Conservation (phyloP, 2,329 filamentous ascomycete species). For the Colletotrichum sp. region DNA sequence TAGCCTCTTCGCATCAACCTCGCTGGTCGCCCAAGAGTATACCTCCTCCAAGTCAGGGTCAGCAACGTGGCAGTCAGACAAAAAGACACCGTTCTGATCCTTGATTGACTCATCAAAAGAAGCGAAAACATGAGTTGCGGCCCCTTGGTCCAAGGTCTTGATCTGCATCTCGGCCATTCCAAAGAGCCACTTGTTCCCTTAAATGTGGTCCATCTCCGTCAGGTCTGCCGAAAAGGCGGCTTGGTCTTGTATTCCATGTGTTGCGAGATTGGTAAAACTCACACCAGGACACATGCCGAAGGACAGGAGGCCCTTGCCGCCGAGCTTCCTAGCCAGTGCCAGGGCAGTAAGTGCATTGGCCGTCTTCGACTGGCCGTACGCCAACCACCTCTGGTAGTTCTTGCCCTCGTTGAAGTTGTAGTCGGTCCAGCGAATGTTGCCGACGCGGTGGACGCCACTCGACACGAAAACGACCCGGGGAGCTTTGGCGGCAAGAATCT, state of each 20-base stretch:
- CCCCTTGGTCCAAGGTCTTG: neutral
- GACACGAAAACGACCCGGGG: constrained; percentile 44
- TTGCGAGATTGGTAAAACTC: neutral
- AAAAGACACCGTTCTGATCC: neutral
- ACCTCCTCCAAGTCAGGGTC: neutral
- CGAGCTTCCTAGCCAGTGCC: neutral
- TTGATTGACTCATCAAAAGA: neutral
- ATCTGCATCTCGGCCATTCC: neutral
- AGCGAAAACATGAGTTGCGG: neutral
- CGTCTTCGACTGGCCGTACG: constrained; percentile 43
- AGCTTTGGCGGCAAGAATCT: constrained; percentile 27
- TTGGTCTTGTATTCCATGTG: neutral
- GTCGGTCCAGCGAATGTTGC: constrained; percentile 45
- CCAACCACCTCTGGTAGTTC: constrained; percentile 19
- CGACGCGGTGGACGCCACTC: constrained; percentile 31
- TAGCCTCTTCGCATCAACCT: neutral
- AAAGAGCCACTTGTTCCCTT: neutral
- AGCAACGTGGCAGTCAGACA: neutral
- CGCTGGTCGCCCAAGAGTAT: neutral
- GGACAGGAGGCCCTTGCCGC: neutral
- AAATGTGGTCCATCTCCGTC: neutral
- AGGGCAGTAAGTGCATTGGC: constrained; percentile 23
- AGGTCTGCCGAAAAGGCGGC: neutral
- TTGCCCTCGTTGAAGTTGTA: constrained; percentile 44
- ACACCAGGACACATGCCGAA: neutral